Evolutionary conservation across 202 grass and related monocot genomes (phyloP).

Genomic region (Setaria viridis): DNA sequence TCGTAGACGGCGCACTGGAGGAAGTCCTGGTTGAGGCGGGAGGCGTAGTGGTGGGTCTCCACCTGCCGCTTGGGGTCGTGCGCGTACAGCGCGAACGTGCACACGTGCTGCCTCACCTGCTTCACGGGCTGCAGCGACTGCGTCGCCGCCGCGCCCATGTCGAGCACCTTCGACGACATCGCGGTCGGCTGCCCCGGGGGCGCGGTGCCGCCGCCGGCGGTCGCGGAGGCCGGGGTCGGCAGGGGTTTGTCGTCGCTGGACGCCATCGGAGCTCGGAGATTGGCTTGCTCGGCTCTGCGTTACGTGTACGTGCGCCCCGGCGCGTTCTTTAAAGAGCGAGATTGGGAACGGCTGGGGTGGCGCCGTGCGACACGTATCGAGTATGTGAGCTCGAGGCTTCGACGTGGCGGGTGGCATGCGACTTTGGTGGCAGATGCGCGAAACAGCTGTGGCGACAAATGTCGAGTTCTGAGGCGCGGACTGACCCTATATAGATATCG

Average conservation of each 20-base stretch:
- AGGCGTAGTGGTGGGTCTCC: slow-evolving; percentile 74
- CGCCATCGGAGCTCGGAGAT: slow-evolving; percentile 43
- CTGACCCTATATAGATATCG: neutral
- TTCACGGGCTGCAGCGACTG: slow-evolving; percentile 70
- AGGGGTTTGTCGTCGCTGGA: slow-evolving; percentile 65
- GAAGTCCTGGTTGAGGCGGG: slow-evolving; percentile 85
- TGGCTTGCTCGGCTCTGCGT: no score
- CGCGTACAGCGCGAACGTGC: slow-evolving; percentile 78
- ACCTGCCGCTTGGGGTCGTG: slow-evolving; percentile 79
- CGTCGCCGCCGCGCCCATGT: slow-evolving; percentile 71
- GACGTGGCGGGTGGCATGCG: slow-evolving; percentile 62
- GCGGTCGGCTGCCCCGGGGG: slow-evolving; percentile 58
- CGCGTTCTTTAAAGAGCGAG: slow-evolving; percentile 32
- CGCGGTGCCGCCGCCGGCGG: neutral
- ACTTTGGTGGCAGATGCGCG: slow-evolving; percentile 33
- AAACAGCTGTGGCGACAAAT: slow-evolving; percentile 1
- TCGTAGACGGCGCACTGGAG: slow-evolving; percentile 89
- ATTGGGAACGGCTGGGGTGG: neutral
- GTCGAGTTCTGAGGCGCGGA: neutral
- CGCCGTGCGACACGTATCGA: slow-evolving; percentile 20
- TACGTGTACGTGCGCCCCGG: neutral
- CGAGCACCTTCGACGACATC: slow-evolving; percentile 49
- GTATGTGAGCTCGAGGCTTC: neutral
- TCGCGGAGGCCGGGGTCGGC: slow-evolving; percentile 23
- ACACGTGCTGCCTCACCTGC: slow-evolving; percentile 83